These are phyloP conservation scores for Trypanosoma caninum DNA, from an alignment of 208 protist genomes.

Conservation along the genomic window DNA sequence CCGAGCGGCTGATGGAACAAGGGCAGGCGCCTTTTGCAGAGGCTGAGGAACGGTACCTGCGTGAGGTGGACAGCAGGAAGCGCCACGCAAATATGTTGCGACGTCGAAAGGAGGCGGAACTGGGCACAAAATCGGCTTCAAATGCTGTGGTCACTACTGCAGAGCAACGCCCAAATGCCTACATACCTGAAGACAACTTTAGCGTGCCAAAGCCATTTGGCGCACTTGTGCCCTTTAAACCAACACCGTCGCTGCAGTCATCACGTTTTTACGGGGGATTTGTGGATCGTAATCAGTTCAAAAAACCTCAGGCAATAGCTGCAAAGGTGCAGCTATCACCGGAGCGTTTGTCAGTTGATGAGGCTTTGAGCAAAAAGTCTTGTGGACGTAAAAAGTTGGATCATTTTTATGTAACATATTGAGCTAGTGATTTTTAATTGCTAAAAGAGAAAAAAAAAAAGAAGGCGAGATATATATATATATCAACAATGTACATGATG, in stretches of 20 bases:
- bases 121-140: conserved; percentile 13
- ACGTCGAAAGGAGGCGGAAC: conserved; percentile 38
- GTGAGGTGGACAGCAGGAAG: conserved; percentile 49
- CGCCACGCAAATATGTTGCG: conserved; percentile 59
- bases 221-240: conserved; percentile 65
- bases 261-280: conserved; percentile 21
- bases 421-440: not conserved
- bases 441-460: not conserved
- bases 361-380: not conserved
- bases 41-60: conserved; percentile 72
- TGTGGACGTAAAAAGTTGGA: not conserved
- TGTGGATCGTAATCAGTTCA: conserved; percentile 11
- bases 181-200: conserved; percentile 88
- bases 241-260: conserved; percentile 16
- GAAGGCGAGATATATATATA: not conserved
- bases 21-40: conserved; percentile 84
- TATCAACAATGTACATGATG: not conserved
- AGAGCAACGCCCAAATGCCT: conserved; percentile 81
- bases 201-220: conserved; percentile 87
- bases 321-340: no score
- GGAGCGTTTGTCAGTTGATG: conserved; percentile 1
- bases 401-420: conserved; percentile 10
- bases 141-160: conserved; percentile 60
- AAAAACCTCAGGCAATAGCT: not conserved
- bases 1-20: conserved; percentile 62